A percentile compares a stretch with the other conserved stretches of the same genome.
Evolutionary conservation across 1,284 basidiomycete species (phyloP).

Genomic region (Bondarzewia mesenterica): DNA sequence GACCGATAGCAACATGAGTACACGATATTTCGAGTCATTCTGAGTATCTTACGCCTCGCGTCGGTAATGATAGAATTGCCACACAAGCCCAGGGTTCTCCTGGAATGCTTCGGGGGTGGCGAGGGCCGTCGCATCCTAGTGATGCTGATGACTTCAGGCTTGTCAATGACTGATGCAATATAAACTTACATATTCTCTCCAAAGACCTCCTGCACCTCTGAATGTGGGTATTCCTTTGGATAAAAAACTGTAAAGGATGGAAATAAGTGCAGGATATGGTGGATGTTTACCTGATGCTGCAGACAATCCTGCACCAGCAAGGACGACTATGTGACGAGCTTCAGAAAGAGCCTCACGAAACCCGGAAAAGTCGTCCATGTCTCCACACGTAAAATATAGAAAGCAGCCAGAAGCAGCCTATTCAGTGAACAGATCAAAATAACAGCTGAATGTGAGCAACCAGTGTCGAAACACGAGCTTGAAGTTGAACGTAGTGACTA

Average conservation of each 20-base stretch:
- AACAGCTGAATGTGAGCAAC: too few species aligned
- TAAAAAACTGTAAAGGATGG: background rate
- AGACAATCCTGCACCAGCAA: constrained; percentile 55
- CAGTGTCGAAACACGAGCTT: too few species aligned
- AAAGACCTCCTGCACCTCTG: constrained; percentile 50
- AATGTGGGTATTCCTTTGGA: constrained; percentile 53
- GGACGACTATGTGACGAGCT: constrained; percentile 42
- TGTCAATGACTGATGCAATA: too few species aligned
- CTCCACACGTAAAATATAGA: too few species aligned
- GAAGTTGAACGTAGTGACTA: too few species aligned
- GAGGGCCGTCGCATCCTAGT: constrained; percentile 45
- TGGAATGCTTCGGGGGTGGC: constrained; percentile 54
- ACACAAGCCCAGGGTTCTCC: constrained; percentile 46
- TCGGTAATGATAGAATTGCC: constrained; percentile 61
- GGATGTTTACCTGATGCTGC: constrained; percentile 42
- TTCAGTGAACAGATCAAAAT: too few species aligned
- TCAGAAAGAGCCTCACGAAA: too few species aligned
- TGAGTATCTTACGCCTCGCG: constrained; percentile 34
- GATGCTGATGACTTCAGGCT: too few species aligned
- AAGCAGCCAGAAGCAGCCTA: too few species aligned
- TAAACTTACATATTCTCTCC: constrained; percentile 51
- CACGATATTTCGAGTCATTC: too few species aligned
- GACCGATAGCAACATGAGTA: background rate
- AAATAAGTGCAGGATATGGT: too few species aligned
- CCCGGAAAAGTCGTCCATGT: too few species aligned